phyloP scores from a whole-genome alignment of 768 basidiomycete species.

The Boletus reticuloceps region DNA sequence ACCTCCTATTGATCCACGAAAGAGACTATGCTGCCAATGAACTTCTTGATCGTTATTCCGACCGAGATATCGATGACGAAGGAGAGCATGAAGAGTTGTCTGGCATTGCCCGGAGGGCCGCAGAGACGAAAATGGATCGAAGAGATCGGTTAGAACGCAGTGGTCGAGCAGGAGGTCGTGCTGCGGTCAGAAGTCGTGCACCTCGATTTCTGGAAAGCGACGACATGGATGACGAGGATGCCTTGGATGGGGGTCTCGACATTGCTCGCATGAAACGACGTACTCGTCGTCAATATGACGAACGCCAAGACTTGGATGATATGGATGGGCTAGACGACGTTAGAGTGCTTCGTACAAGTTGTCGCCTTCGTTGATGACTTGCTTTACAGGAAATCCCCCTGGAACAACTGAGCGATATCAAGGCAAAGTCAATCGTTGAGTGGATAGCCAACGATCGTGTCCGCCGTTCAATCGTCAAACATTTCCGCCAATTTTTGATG shows the following conservation, averaged over 20 bases:
- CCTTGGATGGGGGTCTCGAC: conserved; percentile 64
- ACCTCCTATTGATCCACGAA: conserved; percentile 2
- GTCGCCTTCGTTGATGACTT: conserved; percentile 14
- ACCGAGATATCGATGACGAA: conserved; percentile 83
- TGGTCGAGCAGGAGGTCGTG: conserved; percentile 68
- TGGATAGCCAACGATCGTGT: conserved; percentile 97
- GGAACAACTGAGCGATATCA: conserved; percentile 96
- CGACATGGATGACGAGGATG: conserved; percentile 74
- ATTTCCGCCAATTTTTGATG: conserved; percentile 95
- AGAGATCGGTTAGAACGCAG: conserved; percentile 75
- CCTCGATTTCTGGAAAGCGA: conserved; percentile 88
- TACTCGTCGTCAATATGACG: conserved; percentile 90
- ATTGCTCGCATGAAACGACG: conserved; percentile 74
- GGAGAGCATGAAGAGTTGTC: conserved; percentile 66
- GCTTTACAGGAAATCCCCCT: conserved; percentile 78
- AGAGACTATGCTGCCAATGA: conserved; percentile 88
- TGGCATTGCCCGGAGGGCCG: conserved; percentile 70
- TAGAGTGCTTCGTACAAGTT: conserved; percentile 25
- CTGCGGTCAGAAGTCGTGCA: conserved; percentile 74
- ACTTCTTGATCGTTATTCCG: conserved; percentile 82
- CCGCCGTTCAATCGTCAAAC: conserved; percentile 82
- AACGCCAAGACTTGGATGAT: conserved; percentile 87
- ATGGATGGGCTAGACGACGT: conserved; percentile 87
- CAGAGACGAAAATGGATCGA: conserved; percentile 84
- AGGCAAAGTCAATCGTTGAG: conserved; percentile 94